Evolutionary conservation across 257 asterid genomes (phyloP).

Genomic region (Agastache rugosa): DNA sequence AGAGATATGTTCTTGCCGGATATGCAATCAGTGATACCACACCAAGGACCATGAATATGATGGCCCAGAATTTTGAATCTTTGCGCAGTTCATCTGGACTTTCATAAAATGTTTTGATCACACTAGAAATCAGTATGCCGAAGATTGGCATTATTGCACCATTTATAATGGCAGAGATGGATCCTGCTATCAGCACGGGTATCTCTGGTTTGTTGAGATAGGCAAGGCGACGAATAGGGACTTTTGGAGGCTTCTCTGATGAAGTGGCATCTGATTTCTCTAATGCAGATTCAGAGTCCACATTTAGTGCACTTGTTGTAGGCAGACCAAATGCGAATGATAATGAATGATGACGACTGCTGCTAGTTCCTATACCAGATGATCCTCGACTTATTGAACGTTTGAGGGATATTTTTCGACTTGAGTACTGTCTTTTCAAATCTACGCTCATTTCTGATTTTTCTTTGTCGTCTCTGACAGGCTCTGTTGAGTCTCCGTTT

Average conservation of each 20-base stretch:
- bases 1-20: conserved; percentile 52
- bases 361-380: conserved; percentile 15
- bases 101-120: conserved; percentile 51
- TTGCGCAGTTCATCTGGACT: conserved; percentile 49
- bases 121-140: conserved; percentile 52
- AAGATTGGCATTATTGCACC: conserved; percentile 63
- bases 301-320: background rate
- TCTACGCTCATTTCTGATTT: conserved; percentile 41
- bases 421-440: conserved; percentile 34
- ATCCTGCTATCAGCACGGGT: conserved; percentile 53
- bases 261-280: conserved; percentile 5
- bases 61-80: conserved; percentile 63
- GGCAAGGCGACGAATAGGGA: conserved; percentile 54
- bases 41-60: conserved; percentile 53
- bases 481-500: background rate
- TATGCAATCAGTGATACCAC: conserved; percentile 40
- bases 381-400: conserved; percentile 47
- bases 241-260: conserved; percentile 42
- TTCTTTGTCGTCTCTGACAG: conserved; percentile 5
- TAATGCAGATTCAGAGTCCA: background rate
- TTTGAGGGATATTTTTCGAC: conserved; percentile 52
- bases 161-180: conserved; percentile 47
- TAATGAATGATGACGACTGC: conserved; percentile 54
- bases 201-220: conserved; percentile 59
- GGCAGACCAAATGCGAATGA: conserved; percentile 35